Evolutionary conservation across 208 protist species (phyloP), one percentile per base, ranked within the genome.

Genomic region (Naegleria gruberi): DNA sequence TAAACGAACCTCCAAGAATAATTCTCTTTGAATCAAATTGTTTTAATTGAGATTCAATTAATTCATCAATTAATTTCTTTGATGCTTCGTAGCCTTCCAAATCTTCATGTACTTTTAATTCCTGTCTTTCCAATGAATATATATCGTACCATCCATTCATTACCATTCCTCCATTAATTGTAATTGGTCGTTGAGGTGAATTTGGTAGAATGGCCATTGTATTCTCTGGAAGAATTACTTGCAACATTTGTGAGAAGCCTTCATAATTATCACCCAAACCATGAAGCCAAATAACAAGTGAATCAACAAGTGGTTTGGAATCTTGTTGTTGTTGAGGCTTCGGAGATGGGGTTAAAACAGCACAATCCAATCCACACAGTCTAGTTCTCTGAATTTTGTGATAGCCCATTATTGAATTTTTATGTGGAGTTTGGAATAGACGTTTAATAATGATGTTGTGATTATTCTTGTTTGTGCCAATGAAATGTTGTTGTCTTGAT

Each of bases 121-220:
- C 10, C 12, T 40, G 8, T 87, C 83, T 15, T 40, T 87, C 83
- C 6, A 87, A 51, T n/a, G 43, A 55, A 0, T 41, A 6, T 40
- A 87, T 87, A 55, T 87, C 83, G 55, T 87, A 87, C 83, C 83
- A 87, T 57, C 83, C 83, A 46, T 5, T 19, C 83, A 87, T 87
- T 8, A 17, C 19, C 19, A 42, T 42, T 55, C 83, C 83, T 37
- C 34, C 44, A 55, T 87, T 87, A 46, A 47, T 23, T 26, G 83
- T 87, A 5, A 87, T 87, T 1, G 83, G 83, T 55, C 83, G 34
- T 4, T 30, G 10, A 17, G 83, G 83, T 55, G 83, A 42, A 41
- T 87, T 87, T 3, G 83, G 83, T 40, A 87, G n/a, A 55, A 87
- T 55, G 40, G 10, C 8, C 19, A 15, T 87, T 26, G n/a, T 55